Evolutionary conservation across 352 stramenopile genomes (phyloP).

Genomic region (Globisporangium abappressorium): DNA sequence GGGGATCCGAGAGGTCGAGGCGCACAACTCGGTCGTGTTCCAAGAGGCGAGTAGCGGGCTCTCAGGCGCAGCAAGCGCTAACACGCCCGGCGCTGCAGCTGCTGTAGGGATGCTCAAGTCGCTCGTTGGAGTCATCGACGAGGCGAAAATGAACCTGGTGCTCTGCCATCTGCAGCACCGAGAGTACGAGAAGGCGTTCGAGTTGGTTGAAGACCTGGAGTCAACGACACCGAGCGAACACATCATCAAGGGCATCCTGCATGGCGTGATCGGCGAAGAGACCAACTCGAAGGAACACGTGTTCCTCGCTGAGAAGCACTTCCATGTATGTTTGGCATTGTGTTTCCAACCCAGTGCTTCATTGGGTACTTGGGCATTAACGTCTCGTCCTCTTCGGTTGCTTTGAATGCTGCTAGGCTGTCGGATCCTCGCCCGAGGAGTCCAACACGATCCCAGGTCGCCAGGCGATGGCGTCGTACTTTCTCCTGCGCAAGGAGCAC

Average conservation of each 20-base stretch:
- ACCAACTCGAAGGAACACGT: constrained; percentile 61
- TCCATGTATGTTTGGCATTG: constrained; percentile 30
- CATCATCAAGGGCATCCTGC: constrained; percentile 57
- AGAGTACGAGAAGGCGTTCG: constrained; percentile 49
- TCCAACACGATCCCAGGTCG: constrained; percentile 65
- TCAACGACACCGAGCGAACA: constrained; percentile 37
- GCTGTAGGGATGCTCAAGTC: constrained; percentile 24
- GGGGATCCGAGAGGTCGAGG: constrained; percentile 33
- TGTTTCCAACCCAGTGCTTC: not conserved
- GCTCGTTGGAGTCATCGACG: constrained; percentile 41
- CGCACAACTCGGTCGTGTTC: constrained; percentile 61
- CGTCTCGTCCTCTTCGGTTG: not conserved
- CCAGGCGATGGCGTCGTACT: constrained; percentile 72
- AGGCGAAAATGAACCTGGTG: constrained; percentile 56
- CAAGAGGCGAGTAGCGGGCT: constrained; percentile 16
- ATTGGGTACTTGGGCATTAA: not conserved
- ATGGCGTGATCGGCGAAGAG: constrained; percentile 58
- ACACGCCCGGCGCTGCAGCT: not conserved
- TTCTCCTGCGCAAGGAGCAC: constrained; percentile 64
- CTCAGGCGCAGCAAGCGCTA: not conserved
- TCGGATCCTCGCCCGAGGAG: constrained; percentile 43
- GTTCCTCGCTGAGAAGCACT: constrained; percentile 73
- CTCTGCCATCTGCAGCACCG: constrained; percentile 46
- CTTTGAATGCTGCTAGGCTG: constrained; percentile 19
- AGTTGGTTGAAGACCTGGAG: constrained; percentile 57